These are phyloP conservation scores for Cystofilobasidium capitatum DNA, from an alignment of 768 basidiomycete species.

Conservation along the genomic window DNA sequence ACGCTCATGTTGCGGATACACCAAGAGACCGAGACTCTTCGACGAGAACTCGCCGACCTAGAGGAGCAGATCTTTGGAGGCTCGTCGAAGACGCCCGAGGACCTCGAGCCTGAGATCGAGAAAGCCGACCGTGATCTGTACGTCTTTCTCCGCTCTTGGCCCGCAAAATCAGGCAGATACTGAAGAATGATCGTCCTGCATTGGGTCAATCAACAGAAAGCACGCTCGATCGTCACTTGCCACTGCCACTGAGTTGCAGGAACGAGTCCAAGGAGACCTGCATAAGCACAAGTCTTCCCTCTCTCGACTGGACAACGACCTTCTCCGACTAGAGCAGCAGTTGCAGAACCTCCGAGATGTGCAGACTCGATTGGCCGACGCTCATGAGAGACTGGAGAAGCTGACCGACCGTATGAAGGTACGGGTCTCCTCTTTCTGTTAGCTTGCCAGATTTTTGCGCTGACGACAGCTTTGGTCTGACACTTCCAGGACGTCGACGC, in stretches of 20 bases:
- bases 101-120: conserved; percentile 61
- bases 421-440: not conserved
- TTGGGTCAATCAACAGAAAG: not conserved
- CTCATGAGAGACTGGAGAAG: conserved; percentile 46
- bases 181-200: too few species aligned
- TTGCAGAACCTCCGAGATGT: conserved; percentile 29
- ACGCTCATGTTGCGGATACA: conserved; percentile 50
- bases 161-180: too few species aligned
- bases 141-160: not conserved
- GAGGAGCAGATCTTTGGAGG: conserved; percentile 51
- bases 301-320: conserved; percentile 23
- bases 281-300: not conserved
- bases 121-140: conserved; percentile 8
- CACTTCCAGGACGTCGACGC: conserved; percentile 28
- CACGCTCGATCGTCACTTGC: not conserved
- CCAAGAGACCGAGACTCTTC: not conserved
- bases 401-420: conserved; percentile 67
- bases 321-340: conserved; percentile 30
- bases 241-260: not conserved
- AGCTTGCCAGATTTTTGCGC: not conserved
- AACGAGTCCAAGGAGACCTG: not conserved
- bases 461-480: not conserved
- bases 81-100: conserved; percentile 69
- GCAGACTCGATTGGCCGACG: conserved; percentile 35
- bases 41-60: conserved; percentile 45